Evolutionary conservation across 2,329 filamentous ascomycete genomes (phyloP).

Genomic region (Lojkania enalia): DNA sequence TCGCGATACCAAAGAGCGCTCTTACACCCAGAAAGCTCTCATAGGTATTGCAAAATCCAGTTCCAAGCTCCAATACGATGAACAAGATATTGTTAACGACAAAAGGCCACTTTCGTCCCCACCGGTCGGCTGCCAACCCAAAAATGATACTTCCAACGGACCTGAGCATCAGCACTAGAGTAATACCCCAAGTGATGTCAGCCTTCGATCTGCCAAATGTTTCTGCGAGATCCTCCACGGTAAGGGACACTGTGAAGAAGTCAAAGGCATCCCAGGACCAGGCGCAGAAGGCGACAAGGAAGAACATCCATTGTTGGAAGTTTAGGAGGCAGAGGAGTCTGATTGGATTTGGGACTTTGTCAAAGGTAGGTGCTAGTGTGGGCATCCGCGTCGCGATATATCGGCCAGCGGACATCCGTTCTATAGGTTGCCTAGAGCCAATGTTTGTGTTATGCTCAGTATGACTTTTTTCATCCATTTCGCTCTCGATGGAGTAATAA

Average conservation of each 20-base stretch:
- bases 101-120: conserved; percentile 57
- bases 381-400: conserved; percentile 59
- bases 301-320: conserved; percentile 62
- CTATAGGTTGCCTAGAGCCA: too few species aligned
- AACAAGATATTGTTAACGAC: conserved; percentile 61
- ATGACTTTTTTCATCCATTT: too few species aligned
- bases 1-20: conserved; percentile 63
- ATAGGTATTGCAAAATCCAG: conserved; percentile 60
- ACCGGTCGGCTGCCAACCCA: conserved; percentile 54
- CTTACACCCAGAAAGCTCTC: conserved; percentile 59
- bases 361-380: conserved; percentile 60
- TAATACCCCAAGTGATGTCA: conserved; percentile 59
- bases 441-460: too few species aligned
- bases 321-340: conserved; percentile 56
- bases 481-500: too few species aligned
- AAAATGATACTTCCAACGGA: conserved; percentile 60
- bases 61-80: conserved; percentile 60
- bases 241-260: conserved; percentile 61
- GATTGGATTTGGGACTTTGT: conserved; percentile 58
- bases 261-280: conserved; percentile 51
- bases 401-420: conserved; percentile 39
- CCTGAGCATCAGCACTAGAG: conserved; percentile 55
- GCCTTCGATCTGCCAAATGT: conserved; percentile 54
- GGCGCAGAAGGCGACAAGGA: conserved; percentile 42
- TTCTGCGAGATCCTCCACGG: conserved; percentile 54